Base-by-base conservation (phyloP, 1,139 yeast genomes). In the Magnusiomyces tetraspermus region DNA sequence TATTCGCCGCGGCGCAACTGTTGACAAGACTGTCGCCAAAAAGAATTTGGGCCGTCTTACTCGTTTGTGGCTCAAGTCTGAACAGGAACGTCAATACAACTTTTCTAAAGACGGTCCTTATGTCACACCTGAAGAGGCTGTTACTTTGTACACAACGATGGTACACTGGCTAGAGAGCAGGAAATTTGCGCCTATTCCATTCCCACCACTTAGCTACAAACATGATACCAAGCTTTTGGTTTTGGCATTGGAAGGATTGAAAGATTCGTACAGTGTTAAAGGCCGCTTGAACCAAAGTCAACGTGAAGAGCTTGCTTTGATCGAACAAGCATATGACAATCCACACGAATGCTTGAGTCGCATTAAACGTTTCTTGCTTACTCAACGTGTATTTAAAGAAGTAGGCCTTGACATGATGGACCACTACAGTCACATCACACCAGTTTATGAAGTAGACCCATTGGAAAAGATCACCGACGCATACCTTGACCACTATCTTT, bases 381-480 rank as follows among this genome's bases (percentile, higher is more conserved):
- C 97, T 0, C 97, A 90, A 66, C 76, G 98, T 57, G 94, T 88
- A 11, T 94, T 92, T 71, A 90, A 89, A 64, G 97, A 94, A 58
- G 89, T 84, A 2, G 83, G 84, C 1, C 67, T 94, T 43, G 94
- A 89, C 53, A 85, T 94, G 95, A 83, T 86, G 83, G 99, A 94
- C 63, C 82, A 87, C 61, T 89, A 87, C 63, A 85, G 85, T 56
- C 85, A 84, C 61, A 75, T 90, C 48, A 77, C 84, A 0, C 98
- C 98, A 0, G 90, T 90, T 1, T 90, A 87, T 64, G 77, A 85
- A 10, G 77, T 92, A 22, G 97, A 90, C 64, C 96, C 97, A 0
- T 71, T 89, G 50, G 99, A 94, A 66, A 92, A 90, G 65, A 88
- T 94, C 54, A 89, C 97, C 0, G 99, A 94, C 71, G 97, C 97